Evolutionary conservation across 2,329 filamentous ascomycete species (phyloP).

Genomic region (Gaeumannomyces tritici): DNA sequence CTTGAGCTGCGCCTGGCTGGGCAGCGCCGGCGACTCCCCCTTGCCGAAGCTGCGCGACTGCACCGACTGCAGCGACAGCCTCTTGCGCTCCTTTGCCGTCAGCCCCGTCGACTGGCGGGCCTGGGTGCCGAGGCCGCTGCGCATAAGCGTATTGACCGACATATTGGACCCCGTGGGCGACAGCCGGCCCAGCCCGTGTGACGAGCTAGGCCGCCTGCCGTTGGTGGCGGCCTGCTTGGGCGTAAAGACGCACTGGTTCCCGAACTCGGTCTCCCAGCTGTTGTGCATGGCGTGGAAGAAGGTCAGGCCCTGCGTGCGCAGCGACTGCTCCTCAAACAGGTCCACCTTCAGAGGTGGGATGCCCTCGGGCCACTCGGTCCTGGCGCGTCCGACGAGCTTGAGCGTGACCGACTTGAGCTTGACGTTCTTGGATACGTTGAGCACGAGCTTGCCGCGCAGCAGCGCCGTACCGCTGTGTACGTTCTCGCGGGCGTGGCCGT

Average conservation of each 20-base stretch:
- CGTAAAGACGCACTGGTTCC: slow-evolving; percentile 51
- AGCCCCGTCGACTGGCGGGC: slow-evolving; percentile 19
- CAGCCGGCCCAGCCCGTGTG: slow-evolving; percentile 3
- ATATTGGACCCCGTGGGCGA: slow-evolving; percentile 12
- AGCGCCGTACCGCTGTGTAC: slow-evolving; percentile 64
- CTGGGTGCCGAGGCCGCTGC: slow-evolving; percentile 7
- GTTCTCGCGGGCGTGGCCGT: slow-evolving; percentile 43
- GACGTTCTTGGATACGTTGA: slow-evolving; percentile 77
- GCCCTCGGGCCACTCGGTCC: slow-evolving; percentile 94
- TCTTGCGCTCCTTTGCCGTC: slow-evolving; percentile 47
- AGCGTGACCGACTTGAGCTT: slow-evolving; percentile 90
- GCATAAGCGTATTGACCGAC: slow-evolving; percentile 19
- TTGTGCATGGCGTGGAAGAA: slow-evolving; percentile 78
- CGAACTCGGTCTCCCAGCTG: slow-evolving; percentile 50
- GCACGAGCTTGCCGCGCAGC: slow-evolving; percentile 70
- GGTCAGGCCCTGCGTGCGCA: slow-evolving; percentile 80
- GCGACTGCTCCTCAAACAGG: slow-evolving; percentile 71
- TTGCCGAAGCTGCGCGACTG: slow-evolving; percentile 81
- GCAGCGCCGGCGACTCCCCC: slow-evolving; percentile 53
- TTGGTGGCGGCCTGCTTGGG: slow-evolving; percentile 28
- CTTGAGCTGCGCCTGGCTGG: slow-evolving; percentile 50
- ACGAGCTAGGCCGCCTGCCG: slow-evolving; percentile 14
- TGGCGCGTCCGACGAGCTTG: slow-evolving; percentile 74
- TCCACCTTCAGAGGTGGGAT: slow-evolving; percentile 83
- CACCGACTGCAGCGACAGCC: slow-evolving; percentile 68